Base-by-base conservation (phyloP, 805 yeast genomes). In the Metschnikowia borealis region DNA sequence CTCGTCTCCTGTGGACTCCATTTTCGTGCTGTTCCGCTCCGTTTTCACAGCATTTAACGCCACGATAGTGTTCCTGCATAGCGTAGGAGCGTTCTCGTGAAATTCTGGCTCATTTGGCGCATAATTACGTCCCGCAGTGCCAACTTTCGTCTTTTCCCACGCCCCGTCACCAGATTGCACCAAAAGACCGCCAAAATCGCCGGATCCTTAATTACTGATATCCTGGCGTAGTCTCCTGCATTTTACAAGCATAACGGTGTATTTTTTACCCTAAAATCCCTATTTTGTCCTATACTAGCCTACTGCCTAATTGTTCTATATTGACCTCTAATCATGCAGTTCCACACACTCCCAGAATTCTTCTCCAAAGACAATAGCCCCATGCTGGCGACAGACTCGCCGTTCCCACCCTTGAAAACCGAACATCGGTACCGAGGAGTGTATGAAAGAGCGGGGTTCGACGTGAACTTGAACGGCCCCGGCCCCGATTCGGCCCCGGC, bases 361-460 rank as follows among this genome's bases (percentile, higher is more conserved):
- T 45, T 62, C 38, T 54, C 59, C 35, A 40, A 53, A 26, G 59
- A 54, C 23, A 56, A 52, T 42, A 53, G 65, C n/a, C 57, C 54
- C 54, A 68, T 26, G 53, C 38, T 54, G 44, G 44, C 48, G 18
- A 54, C 45, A 62, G 75, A 80, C 56, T 77, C 82, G 10, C 80
- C 85, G 3, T 87, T 87, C 57, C 95, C 95, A 2, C 85, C 89
- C 0, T 67, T 87, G 53, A 82, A 81, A 48, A 80, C 85, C 0
- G 78, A 79, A 35, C 82, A 77, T 44, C 69, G 82, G 29, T 84
- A 83, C 58, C 75, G 76, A 57, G 84, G 90, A 1, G 94, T 86
- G 2, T 81, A 85, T 65, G 94, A 87, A 62, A 69, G 94, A 56
- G 94, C 94, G 0, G 96, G 96, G 0, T 87, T 87, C 59, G 94